These are phyloP conservation scores for Pestalotiopsis sp. DNA, from an alignment of 2,329 filamentous ascomycete genomes.

Conservation along the genomic window DNA sequence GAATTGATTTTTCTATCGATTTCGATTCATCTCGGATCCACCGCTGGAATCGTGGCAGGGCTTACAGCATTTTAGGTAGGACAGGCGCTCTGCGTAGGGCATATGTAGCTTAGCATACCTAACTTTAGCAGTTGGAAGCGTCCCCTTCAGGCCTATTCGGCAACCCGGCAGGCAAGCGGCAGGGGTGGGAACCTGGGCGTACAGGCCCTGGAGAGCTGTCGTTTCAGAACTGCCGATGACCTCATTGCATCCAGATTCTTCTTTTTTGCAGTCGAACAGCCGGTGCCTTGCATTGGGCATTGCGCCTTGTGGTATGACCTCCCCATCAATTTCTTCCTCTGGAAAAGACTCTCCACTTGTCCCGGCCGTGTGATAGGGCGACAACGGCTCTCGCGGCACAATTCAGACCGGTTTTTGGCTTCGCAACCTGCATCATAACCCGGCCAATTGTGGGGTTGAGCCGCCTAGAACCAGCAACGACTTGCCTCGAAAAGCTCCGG, in stretches of 20 bases:
- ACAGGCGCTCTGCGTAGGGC: neutral
- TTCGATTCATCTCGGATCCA: neutral
- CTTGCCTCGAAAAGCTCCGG: neutral
- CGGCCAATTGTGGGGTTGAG: neutral
- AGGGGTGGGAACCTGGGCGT: neutral
- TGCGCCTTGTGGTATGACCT: neutral
- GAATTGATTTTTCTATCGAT: neutral
- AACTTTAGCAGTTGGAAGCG: neutral
- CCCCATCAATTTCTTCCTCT: neutral
- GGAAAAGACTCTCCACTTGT: neutral
- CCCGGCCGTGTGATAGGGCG: neutral
- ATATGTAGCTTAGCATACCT: neutral
- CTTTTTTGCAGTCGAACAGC: neutral
- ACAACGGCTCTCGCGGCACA: neutral
- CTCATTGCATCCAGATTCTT: conserved; percentile 1
- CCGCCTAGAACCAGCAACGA: neutral
- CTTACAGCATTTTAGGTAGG: neutral
- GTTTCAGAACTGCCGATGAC: conserved; percentile 9
- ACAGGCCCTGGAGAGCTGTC: neutral
- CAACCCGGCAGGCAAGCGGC: conserved; percentile 1
- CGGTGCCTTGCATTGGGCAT: conserved; percentile 3
- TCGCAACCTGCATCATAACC: neutral
- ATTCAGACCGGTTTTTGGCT: neutral
- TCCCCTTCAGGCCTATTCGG: neutral
- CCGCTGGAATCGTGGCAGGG: neutral